These are phyloP conservation scores for Babesia ovis DNA, from an alignment of 169 alveolate genomes.

Conservation along the genomic window DNA sequence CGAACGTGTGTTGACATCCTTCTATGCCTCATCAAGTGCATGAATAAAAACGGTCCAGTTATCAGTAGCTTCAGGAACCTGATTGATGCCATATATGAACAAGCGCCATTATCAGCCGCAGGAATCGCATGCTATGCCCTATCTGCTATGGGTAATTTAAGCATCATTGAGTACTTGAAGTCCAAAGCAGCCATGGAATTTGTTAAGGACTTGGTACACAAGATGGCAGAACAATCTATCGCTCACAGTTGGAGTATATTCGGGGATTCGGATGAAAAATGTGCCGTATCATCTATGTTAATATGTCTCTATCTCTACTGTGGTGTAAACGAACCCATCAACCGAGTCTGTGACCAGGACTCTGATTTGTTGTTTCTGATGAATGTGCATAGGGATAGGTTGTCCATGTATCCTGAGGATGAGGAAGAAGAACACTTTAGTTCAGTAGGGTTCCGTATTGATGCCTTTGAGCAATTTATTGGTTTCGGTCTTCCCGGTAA, in stretches of 20 bases:
- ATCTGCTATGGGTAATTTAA: slow-evolving; percentile 44
- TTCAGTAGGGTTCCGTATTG: slow-evolving; percentile 3
- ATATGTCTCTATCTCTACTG: slow-evolving; percentile 41
- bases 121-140: slow-evolving; percentile 39
- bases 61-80: slow-evolving; percentile 2
- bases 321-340: slow-evolving; percentile 1
- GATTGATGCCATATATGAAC: slow-evolving; percentile 8
- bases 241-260: slow-evolving; percentile 19
- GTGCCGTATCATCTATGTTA: slow-evolving; percentile 1
- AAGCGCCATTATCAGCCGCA: slow-evolving; percentile 23
- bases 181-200: slow-evolving; percentile 35
- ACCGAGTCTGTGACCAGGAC: slow-evolving; percentile 31
- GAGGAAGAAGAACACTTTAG: slow-evolving; percentile 11
- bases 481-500: neutral
- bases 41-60: neutral
- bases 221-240: slow-evolving; percentile 47
- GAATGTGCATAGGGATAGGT: slow-evolving; percentile 18
- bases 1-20: slow-evolving; percentile 36
- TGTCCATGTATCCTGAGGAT: neutral
- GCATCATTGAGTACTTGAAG: slow-evolving; percentile 45
- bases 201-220: slow-evolving; percentile 40
- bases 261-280: neutral
- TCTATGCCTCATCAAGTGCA: slow-evolving; percentile 10
- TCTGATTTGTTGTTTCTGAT: slow-evolving; percentile 45
- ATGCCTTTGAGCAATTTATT: slow-evolving; percentile 8